A percentile compares a stretch with the other conserved stretches of the same genome.
Conservation (phyloP, 2,329 filamentous ascomycete species). For the Pseudogymnoascus sp. region DNA sequence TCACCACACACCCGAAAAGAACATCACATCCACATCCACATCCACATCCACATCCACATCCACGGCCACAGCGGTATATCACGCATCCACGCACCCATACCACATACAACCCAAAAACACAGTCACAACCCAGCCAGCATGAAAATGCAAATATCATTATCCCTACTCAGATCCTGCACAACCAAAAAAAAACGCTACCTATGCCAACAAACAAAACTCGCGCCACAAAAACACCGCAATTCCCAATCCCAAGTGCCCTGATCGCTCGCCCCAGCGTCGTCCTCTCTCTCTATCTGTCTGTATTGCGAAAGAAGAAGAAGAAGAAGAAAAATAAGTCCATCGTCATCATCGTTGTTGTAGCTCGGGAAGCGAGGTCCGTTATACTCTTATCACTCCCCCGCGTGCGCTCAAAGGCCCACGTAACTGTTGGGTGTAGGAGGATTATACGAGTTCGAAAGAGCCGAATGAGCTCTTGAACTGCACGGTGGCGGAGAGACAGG, state of each 20-base stretch:
- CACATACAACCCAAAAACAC: neutral
- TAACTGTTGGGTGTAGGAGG: neutral
- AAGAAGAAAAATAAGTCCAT: neutral
- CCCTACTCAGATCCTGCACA: neutral
- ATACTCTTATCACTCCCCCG: neutral
- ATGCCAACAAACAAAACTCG: neutral
- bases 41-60: too few relatives aligned
- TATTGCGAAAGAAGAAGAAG: too few relatives aligned
- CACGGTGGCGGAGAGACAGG: slow-evolving; percentile 73
- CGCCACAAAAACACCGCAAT: neutral
- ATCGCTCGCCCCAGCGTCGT: neutral
- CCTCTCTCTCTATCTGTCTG: neutral
- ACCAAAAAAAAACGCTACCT: neutral
- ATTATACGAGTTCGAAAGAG: neutral
- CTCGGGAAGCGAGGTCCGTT: neutral
- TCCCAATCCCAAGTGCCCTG: neutral
- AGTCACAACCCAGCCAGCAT: neutral
- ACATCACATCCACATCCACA: neutral
- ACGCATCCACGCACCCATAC: too few relatives aligned
- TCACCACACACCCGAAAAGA: neutral
- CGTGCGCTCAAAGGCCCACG: neutral
- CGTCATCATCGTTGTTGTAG: neutral
- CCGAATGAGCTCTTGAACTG: slow-evolving; percentile 39
- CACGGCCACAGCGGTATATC: too few relatives aligned
- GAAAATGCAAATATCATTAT: neutral